Conservation (phyloP, 2,329 filamentous ascomycete genomes). For the Chaetomium globosum region DNA sequence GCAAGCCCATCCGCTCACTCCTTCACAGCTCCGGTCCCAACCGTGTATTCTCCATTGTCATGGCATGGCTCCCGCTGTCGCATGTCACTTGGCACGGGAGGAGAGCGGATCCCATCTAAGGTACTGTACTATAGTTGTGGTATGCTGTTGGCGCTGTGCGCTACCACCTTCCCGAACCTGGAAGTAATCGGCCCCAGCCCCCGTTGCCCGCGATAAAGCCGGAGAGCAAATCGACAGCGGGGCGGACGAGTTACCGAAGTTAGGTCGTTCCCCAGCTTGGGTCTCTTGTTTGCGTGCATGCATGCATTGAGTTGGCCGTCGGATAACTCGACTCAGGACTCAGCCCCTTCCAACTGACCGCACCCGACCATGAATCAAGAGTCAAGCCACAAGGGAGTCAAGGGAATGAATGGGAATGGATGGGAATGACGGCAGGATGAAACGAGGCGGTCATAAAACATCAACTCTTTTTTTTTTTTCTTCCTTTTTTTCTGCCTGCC, state of each 20-base stretch:
- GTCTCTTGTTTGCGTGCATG: not conserved
- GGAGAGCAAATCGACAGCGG: not conserved
- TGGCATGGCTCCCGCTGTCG: not conserved
- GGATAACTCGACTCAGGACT: not conserved
- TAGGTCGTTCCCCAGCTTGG: too few relatives aligned
- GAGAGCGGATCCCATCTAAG: not conserved
- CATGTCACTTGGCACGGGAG: slow-evolving; percentile 10
- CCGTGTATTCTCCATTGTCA: not conserved
- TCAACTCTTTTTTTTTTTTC: not conserved
- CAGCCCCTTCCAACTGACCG: not conserved
- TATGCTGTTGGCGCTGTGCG: slow-evolving; percentile 8
- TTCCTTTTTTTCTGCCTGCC: too few relatives aligned
- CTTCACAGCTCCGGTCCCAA: not conserved
- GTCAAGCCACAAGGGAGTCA: not conserved
- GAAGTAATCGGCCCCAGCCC: not conserved
- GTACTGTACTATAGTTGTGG: not conserved
- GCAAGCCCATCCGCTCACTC: not conserved
- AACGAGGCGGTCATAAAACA: slow-evolving; percentile 5
- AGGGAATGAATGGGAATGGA: not conserved
- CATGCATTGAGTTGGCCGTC: not conserved
- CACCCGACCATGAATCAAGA: not conserved
- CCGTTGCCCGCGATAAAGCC: slow-evolving; percentile 18
- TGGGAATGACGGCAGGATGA: not conserved
- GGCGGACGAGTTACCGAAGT: not conserved
- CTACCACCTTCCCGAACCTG: slow-evolving; percentile 18